phyloP scores from a whole-genome alignment of 176 grass and related monocot genomes.

The Paspalum notatum region DNA sequence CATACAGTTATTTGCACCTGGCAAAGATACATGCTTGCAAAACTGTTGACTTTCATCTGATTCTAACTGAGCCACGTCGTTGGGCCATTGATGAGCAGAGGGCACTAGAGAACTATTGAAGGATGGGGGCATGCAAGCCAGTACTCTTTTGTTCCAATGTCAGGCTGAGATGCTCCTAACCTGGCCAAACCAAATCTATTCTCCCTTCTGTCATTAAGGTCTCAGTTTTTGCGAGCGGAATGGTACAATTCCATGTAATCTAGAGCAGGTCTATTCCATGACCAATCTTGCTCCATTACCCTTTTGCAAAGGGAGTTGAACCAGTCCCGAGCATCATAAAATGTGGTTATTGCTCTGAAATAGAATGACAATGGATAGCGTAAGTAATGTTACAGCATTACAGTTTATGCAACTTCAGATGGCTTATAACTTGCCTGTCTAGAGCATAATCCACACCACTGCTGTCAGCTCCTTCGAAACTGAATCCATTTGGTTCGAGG shows the following conservation, averaged over 20 bases:
- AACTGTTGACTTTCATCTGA: too few species aligned
- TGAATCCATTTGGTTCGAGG: conserved; percentile 90
- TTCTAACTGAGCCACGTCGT: too few species aligned
- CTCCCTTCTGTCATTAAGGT: not conserved
- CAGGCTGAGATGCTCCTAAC: conserved; percentile 20
- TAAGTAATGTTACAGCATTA: conserved; percentile 1
- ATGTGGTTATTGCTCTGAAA: conserved; percentile 81
- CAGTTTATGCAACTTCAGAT: not conserved
- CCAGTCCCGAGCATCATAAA: conserved; percentile 66
- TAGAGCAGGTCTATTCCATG: conserved; percentile 91
- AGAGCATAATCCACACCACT: conserved; percentile 75
- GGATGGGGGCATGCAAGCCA: too few species aligned
- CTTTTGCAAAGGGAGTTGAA: conserved; percentile 77
- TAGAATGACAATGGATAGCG: conserved; percentile 8
- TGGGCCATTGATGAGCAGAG: too few species aligned
- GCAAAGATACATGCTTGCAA: too few species aligned
- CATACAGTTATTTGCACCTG: too few species aligned
- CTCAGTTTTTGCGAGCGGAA: conserved; percentile 65
- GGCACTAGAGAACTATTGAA: too few species aligned
- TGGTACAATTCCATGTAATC: conserved; percentile 93
- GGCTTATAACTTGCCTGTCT: conserved; percentile 56
- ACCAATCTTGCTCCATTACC: conserved; percentile 98
- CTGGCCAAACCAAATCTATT: conserved; percentile 10
- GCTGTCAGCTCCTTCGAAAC: conserved; percentile 76
- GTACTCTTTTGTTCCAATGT: conserved; percentile 1